Evolutionary conservation across 202 grass and related monocot genomes (phyloP).

Genomic region (Digitaria exilis): DNA sequence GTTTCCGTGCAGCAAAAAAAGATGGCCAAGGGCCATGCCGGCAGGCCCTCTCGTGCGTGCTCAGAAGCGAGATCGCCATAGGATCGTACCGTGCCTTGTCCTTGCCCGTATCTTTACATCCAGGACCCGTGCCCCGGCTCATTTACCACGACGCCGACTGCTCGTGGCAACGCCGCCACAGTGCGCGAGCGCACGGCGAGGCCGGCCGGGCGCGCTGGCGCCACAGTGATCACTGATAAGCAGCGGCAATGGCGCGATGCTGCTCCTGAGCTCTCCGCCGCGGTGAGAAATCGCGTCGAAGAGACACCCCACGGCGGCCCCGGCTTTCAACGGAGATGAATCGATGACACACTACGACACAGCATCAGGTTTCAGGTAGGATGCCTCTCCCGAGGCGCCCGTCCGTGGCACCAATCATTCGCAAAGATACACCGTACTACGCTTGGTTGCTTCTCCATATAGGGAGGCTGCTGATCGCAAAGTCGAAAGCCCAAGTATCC

Average conservation of each 20-base stretch:
- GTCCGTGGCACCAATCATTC: conserved; percentile 39
- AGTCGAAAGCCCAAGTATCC: not conserved
- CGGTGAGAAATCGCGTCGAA: not conserved
- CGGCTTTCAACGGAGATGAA: not conserved
- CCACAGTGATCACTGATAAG: not conserved
- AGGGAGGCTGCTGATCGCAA: not conserved
- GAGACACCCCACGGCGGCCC: not conserved
- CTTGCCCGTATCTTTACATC: not conserved
- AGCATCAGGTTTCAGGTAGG: too few species aligned
- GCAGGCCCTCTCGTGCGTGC: not conserved
- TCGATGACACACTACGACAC: not conserved
- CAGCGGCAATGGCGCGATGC: not conserved
- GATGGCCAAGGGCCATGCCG: too few species aligned
- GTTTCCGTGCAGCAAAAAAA: not conserved
- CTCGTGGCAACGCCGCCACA: not conserved
- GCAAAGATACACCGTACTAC: conserved; percentile 19
- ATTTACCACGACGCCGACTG: not conserved
- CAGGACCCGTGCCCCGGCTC: not conserved
- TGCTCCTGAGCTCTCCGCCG: not conserved
- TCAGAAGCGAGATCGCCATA: not conserved
- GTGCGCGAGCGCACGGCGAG: not conserved
- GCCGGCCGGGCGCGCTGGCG: not conserved
- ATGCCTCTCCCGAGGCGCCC: not conserved
- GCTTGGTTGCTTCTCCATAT: not conserved
- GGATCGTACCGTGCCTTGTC: not conserved